Percentiles rank a stretch among this genome's conserved stretches.
Conservation (phyloP, 495 filamentous ascomycete species). For the Hamigera avellanea region DNA sequence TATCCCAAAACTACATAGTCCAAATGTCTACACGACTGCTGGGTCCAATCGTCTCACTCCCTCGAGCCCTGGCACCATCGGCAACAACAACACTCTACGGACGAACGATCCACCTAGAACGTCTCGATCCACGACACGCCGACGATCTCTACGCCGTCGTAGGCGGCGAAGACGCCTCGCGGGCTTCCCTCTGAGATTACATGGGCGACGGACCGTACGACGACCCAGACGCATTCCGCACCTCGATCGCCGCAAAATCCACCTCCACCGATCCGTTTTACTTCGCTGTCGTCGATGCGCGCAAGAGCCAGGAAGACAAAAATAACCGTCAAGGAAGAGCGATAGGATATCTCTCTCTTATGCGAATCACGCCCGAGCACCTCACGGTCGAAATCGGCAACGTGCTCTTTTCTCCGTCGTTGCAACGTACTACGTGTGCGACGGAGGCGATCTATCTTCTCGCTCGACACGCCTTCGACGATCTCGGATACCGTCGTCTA, state of each 20-base stretch:
- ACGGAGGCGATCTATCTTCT: constrained; percentile 43
- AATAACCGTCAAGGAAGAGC: constrained; percentile 8
- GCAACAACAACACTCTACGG: constrained; percentile 15
- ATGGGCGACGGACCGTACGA: constrained; percentile 29
- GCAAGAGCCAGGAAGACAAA: neutral
- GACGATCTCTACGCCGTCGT: constrained; percentile 27
- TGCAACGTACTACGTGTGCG: constrained; percentile 37
- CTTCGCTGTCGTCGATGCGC: constrained; percentile 29
- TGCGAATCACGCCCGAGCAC: constrained; percentile 30
- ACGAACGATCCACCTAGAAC: constrained; percentile 25
- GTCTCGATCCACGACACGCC: constrained; percentile 22
- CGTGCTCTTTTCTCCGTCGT: constrained; percentile 29
- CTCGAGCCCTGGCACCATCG: constrained; percentile 12
- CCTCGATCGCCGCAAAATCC: constrained; percentile 13
- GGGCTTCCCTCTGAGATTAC: constrained; percentile 33
- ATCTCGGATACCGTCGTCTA: constrained; percentile 38
- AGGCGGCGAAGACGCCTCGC: constrained; percentile 18
- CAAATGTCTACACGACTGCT: too few species aligned
- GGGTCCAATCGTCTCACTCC: constrained; percentile 11
- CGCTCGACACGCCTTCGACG: constrained; percentile 31
- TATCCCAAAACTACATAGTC: too few species aligned
- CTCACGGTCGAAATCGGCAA: constrained; percentile 37
- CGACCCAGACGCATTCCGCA: constrained; percentile 19
- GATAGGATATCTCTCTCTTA: constrained; percentile 31
- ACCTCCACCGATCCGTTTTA: constrained; percentile 23